Evolutionary conservation across 2,329 filamentous ascomycete genomes (phyloP), one percentile per base, ranked within the genome.

Genomic region (Pleoardoris graminearum): DNA sequence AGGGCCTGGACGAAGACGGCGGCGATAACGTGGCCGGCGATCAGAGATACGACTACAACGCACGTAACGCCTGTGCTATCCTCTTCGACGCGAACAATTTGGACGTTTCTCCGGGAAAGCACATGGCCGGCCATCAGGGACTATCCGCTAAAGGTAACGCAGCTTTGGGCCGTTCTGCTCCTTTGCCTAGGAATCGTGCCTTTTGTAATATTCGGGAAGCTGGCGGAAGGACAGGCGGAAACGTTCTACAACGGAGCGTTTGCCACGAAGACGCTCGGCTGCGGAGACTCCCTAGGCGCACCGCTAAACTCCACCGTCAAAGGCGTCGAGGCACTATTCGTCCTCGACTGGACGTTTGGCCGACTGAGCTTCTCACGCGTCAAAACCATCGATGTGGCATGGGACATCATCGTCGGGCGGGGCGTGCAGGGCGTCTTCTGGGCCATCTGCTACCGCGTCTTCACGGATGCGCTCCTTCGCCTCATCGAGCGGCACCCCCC

Each of bases 371-470:
- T 75, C 42, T 56, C 65, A 8, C 59, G 61, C 8, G 73, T 61
- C 12, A 75, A 75, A 44, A 54, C 65, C 2, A 66, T 75, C n/a
- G 71, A 74, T 45, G 62, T 71, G 6, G 45, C 54, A 1, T 75
- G 71, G 71, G 72, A 75, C 48, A 54, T 74, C 8, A 23, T 65
- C 2, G 43, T 75, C 11, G 71, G 68, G 2, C 59, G 70, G 7
- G 70, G 71, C 6, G 62, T 59, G 2, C 73, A 75, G 46, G 23
- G 68, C 1, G 7, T 71, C 1, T 63, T 70, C 7, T 69, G 61
- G 50, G 64, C 49, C 33, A 48, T 65, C 10, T 59, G 62, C 2
- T 75, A 74, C 49, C 36, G 49, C 16, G 66, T 74, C 22, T 75
- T 72, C 46, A 66, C 65, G 4, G 65, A 71, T 38, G 67, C 67